These are phyloP conservation scores for Fusarium lateritium DNA, from an alignment of 2,329 filamentous ascomycete genomes.

Conservation along the genomic window DNA sequence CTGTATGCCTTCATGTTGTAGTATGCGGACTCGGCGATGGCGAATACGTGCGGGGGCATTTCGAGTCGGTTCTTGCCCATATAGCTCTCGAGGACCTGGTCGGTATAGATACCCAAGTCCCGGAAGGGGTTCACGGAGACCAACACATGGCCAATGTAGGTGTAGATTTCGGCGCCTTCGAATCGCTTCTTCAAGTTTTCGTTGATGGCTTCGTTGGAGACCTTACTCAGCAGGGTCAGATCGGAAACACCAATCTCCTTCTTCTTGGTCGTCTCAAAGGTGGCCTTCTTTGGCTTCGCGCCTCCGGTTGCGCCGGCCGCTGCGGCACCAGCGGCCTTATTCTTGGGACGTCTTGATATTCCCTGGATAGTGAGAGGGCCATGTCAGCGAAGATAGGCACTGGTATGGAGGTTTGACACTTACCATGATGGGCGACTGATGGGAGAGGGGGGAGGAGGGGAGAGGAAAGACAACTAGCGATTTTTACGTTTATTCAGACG, in stretches of 20 bases:
- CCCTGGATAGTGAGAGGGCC: conserved; percentile 47
- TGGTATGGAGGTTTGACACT: conserved; percentile 40
- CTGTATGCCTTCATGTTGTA: conserved; percentile 99
- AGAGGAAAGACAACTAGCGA: conserved; percentile 33
- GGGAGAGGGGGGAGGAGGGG: conserved; percentile 34
- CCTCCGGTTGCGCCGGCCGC: conserved; percentile 56
- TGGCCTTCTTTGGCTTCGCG: conserved; percentile 91
- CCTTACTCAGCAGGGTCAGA: conserved; percentile 96
- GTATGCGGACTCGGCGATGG: conserved; percentile 95
- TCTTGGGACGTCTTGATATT: conserved; percentile 60
- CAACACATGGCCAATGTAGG: conserved; percentile 99
- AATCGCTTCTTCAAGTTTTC: conserved; percentile 99
- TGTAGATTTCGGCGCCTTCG: conserved; percentile 98
- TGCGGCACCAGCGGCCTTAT: conserved; percentile 58
- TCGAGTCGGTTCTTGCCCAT: conserved; percentile 97
- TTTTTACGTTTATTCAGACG: conserved; percentile 37
- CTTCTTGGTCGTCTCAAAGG: conserved; percentile 97
- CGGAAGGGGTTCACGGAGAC: conserved; percentile 99
- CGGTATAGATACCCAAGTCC: conserved; percentile 98
- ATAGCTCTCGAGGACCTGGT: conserved; percentile 92
- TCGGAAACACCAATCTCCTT: conserved; percentile 99
- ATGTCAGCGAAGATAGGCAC: conserved; percentile 33
- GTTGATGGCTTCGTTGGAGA: conserved; percentile 99
- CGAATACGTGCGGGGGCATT: conserved; percentile 95
- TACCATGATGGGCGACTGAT: conserved; percentile 53